Evolutionary conservation across 768 basidiomycete species (phyloP).

Genomic region (Heimioporus sp.): DNA sequence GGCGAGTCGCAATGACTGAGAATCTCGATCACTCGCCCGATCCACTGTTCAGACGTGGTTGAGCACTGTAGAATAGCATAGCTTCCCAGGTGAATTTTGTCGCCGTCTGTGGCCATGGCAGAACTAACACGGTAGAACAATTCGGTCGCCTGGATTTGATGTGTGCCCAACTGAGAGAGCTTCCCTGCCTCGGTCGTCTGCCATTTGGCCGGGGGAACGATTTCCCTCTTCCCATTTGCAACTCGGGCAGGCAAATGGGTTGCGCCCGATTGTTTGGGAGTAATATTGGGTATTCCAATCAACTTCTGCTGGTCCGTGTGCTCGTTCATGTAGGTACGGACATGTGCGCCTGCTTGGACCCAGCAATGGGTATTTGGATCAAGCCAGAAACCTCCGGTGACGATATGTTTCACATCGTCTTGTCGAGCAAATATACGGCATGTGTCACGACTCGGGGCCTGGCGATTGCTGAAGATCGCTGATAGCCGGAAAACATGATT

Average conservation of each 20-base stretch:
- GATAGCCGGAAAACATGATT: slow-evolving; percentile 24
- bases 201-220: no score
- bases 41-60: background rate
- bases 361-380: background rate
- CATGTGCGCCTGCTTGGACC: background rate
- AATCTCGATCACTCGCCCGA: background rate
- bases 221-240: no score
- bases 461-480: slow-evolving; percentile 29
- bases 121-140: background rate
- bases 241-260: background rate
- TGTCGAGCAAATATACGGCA: slow-evolving; percentile 10
- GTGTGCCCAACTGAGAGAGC: no score
- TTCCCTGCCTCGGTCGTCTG: background rate
- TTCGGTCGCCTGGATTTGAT: no score
- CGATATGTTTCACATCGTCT: slow-evolving; percentile 15
- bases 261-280: background rate
- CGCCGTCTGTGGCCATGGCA: background rate
- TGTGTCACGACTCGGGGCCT: slow-evolving; percentile 28
- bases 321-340: background rate
- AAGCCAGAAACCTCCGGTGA: slow-evolving; percentile 11
- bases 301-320: slow-evolving; percentile 5
- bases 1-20: background rate
- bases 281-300: background rate
- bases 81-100: background rate
- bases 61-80: background rate